Conservation (phyloP, 2,329 filamentous ascomycete species). For the Alternaria brassicae region DNA sequence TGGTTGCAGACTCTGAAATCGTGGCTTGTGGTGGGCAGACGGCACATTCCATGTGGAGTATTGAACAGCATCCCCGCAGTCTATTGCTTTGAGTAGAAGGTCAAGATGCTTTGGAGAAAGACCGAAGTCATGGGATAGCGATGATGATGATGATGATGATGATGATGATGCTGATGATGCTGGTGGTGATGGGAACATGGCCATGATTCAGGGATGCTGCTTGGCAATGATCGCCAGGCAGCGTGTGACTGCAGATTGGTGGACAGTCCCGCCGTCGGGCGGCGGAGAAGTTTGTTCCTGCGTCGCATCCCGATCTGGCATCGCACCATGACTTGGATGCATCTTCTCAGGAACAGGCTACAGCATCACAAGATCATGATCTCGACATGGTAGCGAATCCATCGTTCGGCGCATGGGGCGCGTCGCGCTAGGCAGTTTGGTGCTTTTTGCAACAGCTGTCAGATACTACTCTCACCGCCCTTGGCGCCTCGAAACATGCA, state of each 20-base stretch:
- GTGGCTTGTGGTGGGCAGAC: not conserved
- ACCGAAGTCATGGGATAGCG: not conserved
- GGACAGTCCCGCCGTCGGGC: constrained; percentile 8
- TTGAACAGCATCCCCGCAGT: not conserved
- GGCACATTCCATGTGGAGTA: not conserved
- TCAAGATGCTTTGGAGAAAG: not conserved
- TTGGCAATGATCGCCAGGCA: constrained; percentile 23
- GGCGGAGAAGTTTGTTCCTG: constrained; percentile 19
- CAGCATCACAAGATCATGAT: constrained; percentile 5
- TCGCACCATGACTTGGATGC: constrained; percentile 15
- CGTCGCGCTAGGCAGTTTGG: constrained; percentile 17
- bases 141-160: constrained; percentile 4
- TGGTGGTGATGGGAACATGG: not conserved
- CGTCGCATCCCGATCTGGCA: constrained; percentile 17
- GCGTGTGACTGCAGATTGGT: constrained; percentile 19
- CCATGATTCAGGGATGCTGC: constrained; percentile 13
- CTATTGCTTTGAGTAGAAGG: not conserved
- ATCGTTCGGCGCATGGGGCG: constrained; percentile 22
- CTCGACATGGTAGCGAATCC: constrained; percentile 21
- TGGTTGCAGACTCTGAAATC: not conserved
- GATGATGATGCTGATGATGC: no score
- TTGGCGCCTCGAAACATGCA: constrained; percentile 7
- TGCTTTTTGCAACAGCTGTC: constrained; percentile 20
- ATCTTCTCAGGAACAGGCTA: constrained; percentile 20
- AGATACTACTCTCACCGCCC: constrained; percentile 6